Evolutionary conservation across 371 early-diverging fungal species (phyloP).

Genomic region (Thermomucor indicae-seudaticae): DNA sequence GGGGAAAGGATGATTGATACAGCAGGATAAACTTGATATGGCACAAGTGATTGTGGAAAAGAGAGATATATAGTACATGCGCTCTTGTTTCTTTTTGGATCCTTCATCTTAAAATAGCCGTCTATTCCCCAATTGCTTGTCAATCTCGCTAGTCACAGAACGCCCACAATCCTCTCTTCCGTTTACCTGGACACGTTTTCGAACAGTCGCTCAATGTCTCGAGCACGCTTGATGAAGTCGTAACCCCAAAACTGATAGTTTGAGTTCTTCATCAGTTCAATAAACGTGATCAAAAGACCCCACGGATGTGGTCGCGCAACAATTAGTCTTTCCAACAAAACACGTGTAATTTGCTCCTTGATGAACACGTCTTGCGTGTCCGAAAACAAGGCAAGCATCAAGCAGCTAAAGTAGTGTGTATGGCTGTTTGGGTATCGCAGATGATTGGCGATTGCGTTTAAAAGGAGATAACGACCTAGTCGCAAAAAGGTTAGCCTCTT

Average conservation of each 20-base stretch:
- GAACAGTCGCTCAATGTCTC: conserved; percentile 70
- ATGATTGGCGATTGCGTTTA: conserved; percentile 94
- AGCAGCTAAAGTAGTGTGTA: conserved; percentile 87
- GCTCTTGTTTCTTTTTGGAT: no score
- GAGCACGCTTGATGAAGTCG: conserved; percentile 63
- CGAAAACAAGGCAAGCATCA: conserved; percentile 79
- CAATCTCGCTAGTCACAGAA: no score
- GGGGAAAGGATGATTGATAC: no score
- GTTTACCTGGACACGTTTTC: conserved; percentile 63
- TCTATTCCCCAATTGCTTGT: no score
- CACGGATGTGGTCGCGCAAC: conserved; percentile 98
- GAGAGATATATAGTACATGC: no score
- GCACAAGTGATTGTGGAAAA: no score
- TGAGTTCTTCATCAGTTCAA: conserved; percentile 92
- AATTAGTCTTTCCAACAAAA: conserved; percentile 91
- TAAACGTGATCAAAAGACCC: conserved; percentile 94
- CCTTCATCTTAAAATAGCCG: no score
- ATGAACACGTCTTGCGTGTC: conserved; percentile 78
- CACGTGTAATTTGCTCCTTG: conserved; percentile 93
- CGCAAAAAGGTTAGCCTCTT: not conserved
- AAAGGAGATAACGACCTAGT: conserved; percentile 78
- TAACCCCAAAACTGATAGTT: conserved; percentile 86
- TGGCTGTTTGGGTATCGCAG: conserved; percentile 96
- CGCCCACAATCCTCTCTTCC: no score
- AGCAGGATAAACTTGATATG: no score